Evolutionary conservation across 352 stramenopile species (phyloP).

Genomic region (Globisporangium paroecandrum): DNA sequence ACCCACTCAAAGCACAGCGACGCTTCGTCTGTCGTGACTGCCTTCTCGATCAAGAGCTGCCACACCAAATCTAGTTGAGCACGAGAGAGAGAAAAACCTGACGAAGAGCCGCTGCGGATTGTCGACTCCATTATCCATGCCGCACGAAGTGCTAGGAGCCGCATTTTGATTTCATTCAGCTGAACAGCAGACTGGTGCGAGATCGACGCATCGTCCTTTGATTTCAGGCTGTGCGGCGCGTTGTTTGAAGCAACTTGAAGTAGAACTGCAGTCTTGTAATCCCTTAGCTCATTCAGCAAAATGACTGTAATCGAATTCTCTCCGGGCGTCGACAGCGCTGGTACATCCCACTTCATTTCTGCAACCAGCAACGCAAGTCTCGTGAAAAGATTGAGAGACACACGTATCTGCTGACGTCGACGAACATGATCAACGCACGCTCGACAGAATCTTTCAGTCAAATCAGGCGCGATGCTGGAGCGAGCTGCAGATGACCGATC

Average conservation of each 20-base stretch:
- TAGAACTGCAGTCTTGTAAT: conserved; percentile 25
- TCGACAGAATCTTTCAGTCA: conserved; percentile 25
- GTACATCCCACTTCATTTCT: conserved; percentile 17
- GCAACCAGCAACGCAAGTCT: conserved; percentile 28
- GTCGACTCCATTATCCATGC: conserved; percentile 42
- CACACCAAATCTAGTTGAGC: conserved; percentile 41
- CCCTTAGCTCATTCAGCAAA: conserved; percentile 24
- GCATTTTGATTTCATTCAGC: conserved; percentile 37
- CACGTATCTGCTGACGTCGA: conserved; percentile 12
- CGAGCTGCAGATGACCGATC: background rate
- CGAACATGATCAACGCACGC: conserved; percentile 28
- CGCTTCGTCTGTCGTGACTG: conserved; percentile 37
- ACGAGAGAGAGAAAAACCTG: conserved; percentile 16
- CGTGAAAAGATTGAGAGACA: conserved; percentile 37
- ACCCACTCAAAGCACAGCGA: conserved; percentile 77
- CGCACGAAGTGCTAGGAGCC: conserved; percentile 53
- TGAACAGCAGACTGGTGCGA: conserved; percentile 20
- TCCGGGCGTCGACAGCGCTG: background rate
- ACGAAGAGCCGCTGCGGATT: background rate
- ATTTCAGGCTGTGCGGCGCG: background rate
- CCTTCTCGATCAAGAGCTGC: conserved; percentile 36
- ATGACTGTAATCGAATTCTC: conserved; percentile 9
- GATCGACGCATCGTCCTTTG: conserved; percentile 15
- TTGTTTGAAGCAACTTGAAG: background rate
- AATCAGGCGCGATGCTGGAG: background rate